Base-by-base conservation (phyloP, 2,329 filamentous ascomycete species). In the Alternaria novae-zelandiae region DNA sequence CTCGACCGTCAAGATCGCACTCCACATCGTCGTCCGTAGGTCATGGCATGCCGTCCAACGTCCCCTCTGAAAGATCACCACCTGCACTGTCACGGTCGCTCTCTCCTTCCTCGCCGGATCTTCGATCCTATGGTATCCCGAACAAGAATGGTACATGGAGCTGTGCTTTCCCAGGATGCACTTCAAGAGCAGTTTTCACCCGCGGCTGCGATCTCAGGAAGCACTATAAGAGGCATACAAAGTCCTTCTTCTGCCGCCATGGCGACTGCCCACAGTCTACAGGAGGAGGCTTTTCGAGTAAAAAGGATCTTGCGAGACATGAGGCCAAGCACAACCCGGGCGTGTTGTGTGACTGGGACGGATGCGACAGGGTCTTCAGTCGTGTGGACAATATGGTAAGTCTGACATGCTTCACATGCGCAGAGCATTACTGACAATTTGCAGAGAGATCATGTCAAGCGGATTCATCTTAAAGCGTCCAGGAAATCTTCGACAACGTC, bases 321-420 rank as follows among this genome's bases (percentile, higher is more conserved):
- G 87, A 89, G 74, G 87, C 87, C 46, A 89, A 88, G 72, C 87
- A 89, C 74, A 88, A 88, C 66, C 87, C 87, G 3, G 84, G 83
- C n/a, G 84, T 89, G 55, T 71, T 83, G 41, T 89, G 87, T 69
- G 85, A 88, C 66, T 88, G 85, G 84, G 81, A 83, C 28, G 86
- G 83, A 7, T 89, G 87, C 74, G 83, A 83, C 58, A 78, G 87
- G 51, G 80, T 89, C 3, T 89, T 89, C 73, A 88, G 86, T 74
- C 82, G 87, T 30, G 84, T 88, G 23, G 87, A 89, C 72, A 89
- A 89, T 66, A 89, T 89, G 87, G 83, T 85, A 77, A 73, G 81
- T 44, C 61, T 32, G 10, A 45, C 23, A 36, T 46, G 49, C 50
- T 54, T 15, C 36, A 55, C 25, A 15, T 7, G 11, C 12, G 28